A percentile compares a stretch with the other conserved stretches of the same genome.
Conservation (phyloP, 1,284 basidiomycete species). For the Ceratobasidium sp. region DNA sequence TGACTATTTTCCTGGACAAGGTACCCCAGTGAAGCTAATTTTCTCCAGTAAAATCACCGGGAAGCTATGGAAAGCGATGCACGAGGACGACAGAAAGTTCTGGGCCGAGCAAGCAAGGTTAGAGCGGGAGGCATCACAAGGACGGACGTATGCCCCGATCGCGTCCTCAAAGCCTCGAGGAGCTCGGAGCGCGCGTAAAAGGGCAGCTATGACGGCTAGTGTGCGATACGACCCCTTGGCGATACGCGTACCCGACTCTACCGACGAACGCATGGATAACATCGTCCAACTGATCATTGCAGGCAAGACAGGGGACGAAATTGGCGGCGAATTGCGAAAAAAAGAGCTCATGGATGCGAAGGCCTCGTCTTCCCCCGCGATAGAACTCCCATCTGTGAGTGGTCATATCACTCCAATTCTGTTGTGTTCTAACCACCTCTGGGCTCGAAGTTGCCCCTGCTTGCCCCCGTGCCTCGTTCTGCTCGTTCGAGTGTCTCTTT, state of each 20-base stretch:
- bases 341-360: not conserved
- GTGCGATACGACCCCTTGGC: constrained; percentile 29
- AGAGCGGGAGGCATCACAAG: constrained; percentile 25
- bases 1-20: not conserved
- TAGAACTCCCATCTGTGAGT: constrained; percentile 1
- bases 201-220: constrained; percentile 5
- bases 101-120: constrained; percentile 36
- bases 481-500: constrained; percentile 23
- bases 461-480: constrained; percentile 36
- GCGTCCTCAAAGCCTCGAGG: constrained; percentile 13
- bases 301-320: constrained; percentile 30
- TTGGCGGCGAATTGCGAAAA: constrained; percentile 23
- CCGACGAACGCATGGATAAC: constrained; percentile 35
- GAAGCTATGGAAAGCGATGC: constrained; percentile 38
- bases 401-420: not conserved
- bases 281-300: constrained; percentile 35
- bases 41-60: constrained; percentile 34
- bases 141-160: constrained; percentile 10
- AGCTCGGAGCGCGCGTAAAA: constrained; percentile 21
- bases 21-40: not conserved
- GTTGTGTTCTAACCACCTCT: not conserved
- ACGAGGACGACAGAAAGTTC: constrained; percentile 31
- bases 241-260: constrained; percentile 7
- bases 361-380: not conserved
- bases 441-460: constrained; percentile 6